These are phyloP conservation scores for Wickerhamomyces xylosicus DNA, from an alignment of 805 yeast genomes.

Conservation along the genomic window DNA sequence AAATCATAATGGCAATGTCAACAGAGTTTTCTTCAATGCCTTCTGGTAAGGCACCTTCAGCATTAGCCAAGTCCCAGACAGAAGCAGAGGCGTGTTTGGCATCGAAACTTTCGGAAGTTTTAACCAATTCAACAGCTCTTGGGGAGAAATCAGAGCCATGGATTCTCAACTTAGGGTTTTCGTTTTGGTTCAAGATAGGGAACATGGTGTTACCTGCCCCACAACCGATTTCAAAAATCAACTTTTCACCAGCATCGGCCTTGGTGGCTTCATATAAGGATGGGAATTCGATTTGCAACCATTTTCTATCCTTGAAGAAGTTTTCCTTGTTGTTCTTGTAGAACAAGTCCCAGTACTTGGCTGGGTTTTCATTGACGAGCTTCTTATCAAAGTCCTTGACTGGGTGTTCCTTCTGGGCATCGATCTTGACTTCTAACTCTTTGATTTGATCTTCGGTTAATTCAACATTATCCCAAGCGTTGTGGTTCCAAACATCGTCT, in stretches of 20 bases:
- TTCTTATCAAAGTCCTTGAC: conserved; percentile 82
- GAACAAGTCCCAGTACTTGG: conserved; percentile 90
- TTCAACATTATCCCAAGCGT: conserved; percentile 94
- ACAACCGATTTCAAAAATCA: conserved; percentile 89
- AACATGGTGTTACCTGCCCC: conserved; percentile 97
- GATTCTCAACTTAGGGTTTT: conserved; percentile 64
- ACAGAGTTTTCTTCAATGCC: conserved; percentile 73
- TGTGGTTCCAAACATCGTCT: conserved; percentile 81
- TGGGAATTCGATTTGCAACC: conserved; percentile 95
- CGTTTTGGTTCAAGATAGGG: conserved; percentile 76
- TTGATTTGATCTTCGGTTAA: conserved; percentile 87
- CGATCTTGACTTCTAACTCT: conserved; percentile 66
- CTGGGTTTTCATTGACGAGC: conserved; percentile 75
- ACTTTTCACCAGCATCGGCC: conserved; percentile 55
- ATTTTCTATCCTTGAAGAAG: conserved; percentile 92
- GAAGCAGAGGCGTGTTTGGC: conserved; percentile 62
- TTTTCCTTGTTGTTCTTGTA: conserved; percentile 86
- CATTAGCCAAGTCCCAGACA: conserved; percentile 92
- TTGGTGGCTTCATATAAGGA: conserved; percentile 68
- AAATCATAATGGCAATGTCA: conserved; percentile 90
- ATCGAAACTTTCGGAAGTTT: conserved; percentile 48
- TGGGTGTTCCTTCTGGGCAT: conserved; percentile 68
- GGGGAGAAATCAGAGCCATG: conserved; percentile 86
- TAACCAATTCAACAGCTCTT: conserved; percentile 82
- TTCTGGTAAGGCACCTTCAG: conserved; percentile 67